Evolutionary conservation across 2,329 filamentous ascomycete genomes (phyloP).

Genomic region (Rutstroemia sp.): DNA sequence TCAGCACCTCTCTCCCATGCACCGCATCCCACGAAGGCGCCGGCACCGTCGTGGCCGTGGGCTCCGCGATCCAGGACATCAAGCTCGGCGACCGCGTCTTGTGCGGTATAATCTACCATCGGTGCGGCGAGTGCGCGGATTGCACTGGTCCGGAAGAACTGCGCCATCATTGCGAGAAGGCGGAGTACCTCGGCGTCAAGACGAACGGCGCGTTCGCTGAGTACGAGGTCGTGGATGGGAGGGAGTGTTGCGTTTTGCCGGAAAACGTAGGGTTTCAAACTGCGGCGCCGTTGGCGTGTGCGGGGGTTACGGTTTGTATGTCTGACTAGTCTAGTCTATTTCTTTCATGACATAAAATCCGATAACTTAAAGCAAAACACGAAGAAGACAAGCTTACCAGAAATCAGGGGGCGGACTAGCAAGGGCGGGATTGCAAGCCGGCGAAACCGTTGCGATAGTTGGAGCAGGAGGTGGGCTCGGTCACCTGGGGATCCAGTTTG

Average conservation of each 20-base stretch:
- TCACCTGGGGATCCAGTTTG: constrained; percentile 44
- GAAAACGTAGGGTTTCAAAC: constrained; percentile 40
- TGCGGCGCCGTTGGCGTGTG: constrained; percentile 51
- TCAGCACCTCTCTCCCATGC: constrained; percentile 41
- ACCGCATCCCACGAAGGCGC: constrained; percentile 38
- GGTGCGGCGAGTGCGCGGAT: constrained; percentile 45
- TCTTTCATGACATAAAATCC: neutral
- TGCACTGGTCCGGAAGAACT: constrained; percentile 43
- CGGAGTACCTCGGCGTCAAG: constrained; percentile 42
- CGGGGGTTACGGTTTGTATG: constrained; percentile 34
- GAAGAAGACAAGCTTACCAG: too few relatives aligned
- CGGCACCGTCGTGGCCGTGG: constrained; percentile 28
- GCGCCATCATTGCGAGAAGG: constrained; percentile 44
- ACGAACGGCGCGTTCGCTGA: constrained; percentile 50
- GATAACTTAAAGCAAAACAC: too few relatives aligned
- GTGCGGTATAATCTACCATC: constrained; percentile 44
- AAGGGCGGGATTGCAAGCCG: constrained; percentile 26
- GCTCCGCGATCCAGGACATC: constrained; percentile 26
- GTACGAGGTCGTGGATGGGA: constrained; percentile 44
- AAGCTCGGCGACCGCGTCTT: constrained; percentile 39
- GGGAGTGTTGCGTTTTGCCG: constrained; percentile 40
- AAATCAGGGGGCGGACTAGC: constrained; percentile 29
- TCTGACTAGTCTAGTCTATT: neutral
- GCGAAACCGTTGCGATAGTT: constrained; percentile 37
- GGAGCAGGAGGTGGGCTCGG: constrained; percentile 46